A percentile compares a stretch with the other conserved stretches of the same genome.
Evolutionary conservation across 148 eudicot genomes (phyloP).

Genomic region (Bassia scoparia): DNA sequence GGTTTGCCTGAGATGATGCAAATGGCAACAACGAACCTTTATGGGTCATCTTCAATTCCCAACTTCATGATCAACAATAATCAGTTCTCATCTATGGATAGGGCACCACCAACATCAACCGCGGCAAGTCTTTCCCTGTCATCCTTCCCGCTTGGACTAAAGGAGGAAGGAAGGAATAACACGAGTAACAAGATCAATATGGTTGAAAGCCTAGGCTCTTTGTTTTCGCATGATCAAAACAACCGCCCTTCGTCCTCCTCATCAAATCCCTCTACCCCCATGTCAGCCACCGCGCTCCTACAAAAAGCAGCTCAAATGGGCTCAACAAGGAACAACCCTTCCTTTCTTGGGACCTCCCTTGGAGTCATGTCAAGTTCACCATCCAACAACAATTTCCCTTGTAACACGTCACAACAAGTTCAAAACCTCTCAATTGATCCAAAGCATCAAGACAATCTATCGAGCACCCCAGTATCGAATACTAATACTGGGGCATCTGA

Average conservation of each 20-base stretch:
- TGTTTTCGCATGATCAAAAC: conserved; percentile 23
- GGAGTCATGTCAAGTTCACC: conserved; percentile 44
- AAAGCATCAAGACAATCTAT: not conserved
- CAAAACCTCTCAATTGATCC: not conserved
- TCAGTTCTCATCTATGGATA: conserved; percentile 27
- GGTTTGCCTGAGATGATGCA: conserved; percentile 51
- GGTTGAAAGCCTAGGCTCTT: conserved; percentile 32
- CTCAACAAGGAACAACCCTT: conserved; percentile 51
- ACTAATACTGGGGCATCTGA: conserved; percentile 4
- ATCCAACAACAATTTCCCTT: conserved; percentile 13
- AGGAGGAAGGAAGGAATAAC: conserved; percentile 29
- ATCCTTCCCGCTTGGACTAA: conserved; percentile 25
- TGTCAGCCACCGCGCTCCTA: conserved; percentile 92
- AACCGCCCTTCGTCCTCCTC: conserved; percentile 8
- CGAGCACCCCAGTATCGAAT: not conserved
- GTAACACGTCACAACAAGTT: not conserved
- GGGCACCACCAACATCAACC: conserved; percentile 25
- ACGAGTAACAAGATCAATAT: conserved; percentile 14
- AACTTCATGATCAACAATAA: conserved; percentile 32
- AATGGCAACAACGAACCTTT: conserved; percentile 37
- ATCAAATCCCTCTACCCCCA: conserved; percentile 41
- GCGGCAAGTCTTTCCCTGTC: conserved; percentile 43
- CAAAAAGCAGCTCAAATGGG: conserved; percentile 95
- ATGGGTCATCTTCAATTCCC: conserved; percentile 39
- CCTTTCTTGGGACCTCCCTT: conserved; percentile 39